A percentile compares a stretch with the other conserved stretches of the same genome.
Conservation (phyloP, 2,329 filamentous ascomycete genomes). For the Acrocalymma vagum region DNA sequence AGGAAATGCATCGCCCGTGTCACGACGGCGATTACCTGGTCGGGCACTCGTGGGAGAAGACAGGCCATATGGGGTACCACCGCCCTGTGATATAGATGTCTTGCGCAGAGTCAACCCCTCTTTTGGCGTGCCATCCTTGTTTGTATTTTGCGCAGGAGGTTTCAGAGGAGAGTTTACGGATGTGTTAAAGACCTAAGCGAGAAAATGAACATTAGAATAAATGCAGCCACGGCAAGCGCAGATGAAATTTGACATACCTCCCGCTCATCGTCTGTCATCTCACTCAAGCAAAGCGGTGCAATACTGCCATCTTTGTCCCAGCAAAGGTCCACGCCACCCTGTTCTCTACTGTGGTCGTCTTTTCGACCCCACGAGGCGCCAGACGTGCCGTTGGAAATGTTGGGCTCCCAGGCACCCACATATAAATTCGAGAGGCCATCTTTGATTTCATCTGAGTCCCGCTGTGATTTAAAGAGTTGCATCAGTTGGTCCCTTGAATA, state of each 20-base stretch:
- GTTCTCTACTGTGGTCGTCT: slow-evolving; percentile 74
- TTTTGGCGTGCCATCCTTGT: slow-evolving; percentile 68
- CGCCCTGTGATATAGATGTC: slow-evolving; percentile 79
- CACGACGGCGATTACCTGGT: slow-evolving; percentile 80
- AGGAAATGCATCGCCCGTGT: slow-evolving; percentile 77
- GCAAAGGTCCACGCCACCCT: slow-evolving; percentile 87
- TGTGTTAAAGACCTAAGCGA: slow-evolving; percentile 74
- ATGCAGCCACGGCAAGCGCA: slow-evolving; percentile 5
- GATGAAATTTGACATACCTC: slow-evolving; percentile 58
- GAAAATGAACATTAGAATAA: slow-evolving; percentile 24
- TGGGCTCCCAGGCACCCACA: slow-evolving; percentile 81
- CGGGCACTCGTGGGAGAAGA: slow-evolving; percentile 78
- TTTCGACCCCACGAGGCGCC: slow-evolving; percentile 76
- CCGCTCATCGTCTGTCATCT: slow-evolving; percentile 74
- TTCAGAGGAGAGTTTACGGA: slow-evolving; percentile 97
- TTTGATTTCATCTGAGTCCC: slow-evolving; percentile 61
- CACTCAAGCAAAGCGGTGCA: slow-evolving; percentile 75
- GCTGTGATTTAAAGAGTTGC: slow-evolving; percentile 71
- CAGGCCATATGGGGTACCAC: slow-evolving; percentile 70
- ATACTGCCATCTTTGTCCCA: slow-evolving; percentile 81
- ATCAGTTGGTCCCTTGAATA: slow-evolving; percentile 84
- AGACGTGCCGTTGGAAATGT: slow-evolving; percentile 69
- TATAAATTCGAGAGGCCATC: slow-evolving; percentile 74
- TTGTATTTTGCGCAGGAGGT: slow-evolving; percentile 73
- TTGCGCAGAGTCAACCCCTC: slow-evolving; percentile 75